Base-by-base conservation (phyloP, 257 asterid genomes). In the Striga asiatica region DNA sequence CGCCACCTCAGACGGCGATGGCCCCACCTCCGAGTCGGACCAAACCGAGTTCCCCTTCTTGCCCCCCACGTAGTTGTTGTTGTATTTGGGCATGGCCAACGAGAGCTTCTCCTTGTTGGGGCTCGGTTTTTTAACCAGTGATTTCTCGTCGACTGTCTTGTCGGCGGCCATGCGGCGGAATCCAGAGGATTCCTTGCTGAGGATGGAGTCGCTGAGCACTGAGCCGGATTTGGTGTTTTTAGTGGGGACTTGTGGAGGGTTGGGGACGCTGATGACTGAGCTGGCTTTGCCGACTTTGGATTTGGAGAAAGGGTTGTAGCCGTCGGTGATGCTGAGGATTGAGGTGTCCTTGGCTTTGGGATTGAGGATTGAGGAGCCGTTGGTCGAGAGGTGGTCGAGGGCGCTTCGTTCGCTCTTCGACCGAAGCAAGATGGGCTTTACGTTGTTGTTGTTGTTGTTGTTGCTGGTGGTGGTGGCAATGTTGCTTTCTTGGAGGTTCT, bases 1-100 rank as follows among this genome's bases (percentile, higher is more conserved):
- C 2, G 95, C 97, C 42, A 85, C 95, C 79, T 89, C 97, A 0
- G 97, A 85, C 0, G 95, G 93, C 3, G 96, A 81, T 0, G 96
- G 96, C 0, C 98, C 96, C 22, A 89, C 87, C 48, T 89, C 98
- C 0, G 91, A 86, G 34, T 83, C 93, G 0, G 95, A 76, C 80
- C 74, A 71, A 0, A 66, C 22, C 0, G 84, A 57, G 10, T 62
- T 62, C 0, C 83, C 79, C 48, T 81, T 74, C 38, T 60, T 84
- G 9, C 76, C 75, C 22, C 58, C 35, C 25, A 62, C 78, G 46
- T 42, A 67, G 54, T 77, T 75, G 3, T 14, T 38, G 43, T n/a
- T 13, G 48, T 16, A 19, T 19, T 58, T 76, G 3, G 82, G 79
- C 49, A 70, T 75, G 32, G 67, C 34, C 5, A 24, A 23, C 10